Base-by-base conservation (phyloP, 768 basidiomycete genomes). In the Podaxis sp. region DNA sequence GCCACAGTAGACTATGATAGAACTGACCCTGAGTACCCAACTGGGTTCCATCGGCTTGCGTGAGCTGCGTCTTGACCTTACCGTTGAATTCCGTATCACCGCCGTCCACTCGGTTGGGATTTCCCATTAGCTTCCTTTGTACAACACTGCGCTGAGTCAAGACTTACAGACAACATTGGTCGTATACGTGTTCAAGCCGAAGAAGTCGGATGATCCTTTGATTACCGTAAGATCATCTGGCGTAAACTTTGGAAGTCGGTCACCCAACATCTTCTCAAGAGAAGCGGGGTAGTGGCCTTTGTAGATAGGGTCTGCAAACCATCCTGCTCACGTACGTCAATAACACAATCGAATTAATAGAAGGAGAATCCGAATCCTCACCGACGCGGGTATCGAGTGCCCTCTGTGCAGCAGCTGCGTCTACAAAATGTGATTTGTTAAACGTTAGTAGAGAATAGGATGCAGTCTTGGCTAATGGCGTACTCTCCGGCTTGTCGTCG, bases 101-200 rank as follows among this genome's bases (percentile, higher is more conserved):
- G 7, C 86, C 86, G 39, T 81, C 81, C 72, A 80, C 85, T 87
- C 13, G 3, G 13, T 51, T 13, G 49, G 11, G 40, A 63, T 15
- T 54, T 9, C 39, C 46, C 5, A 28, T 61, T 19, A 66, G 44
- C 17, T 8, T n/a, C 44, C 6, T 4, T 46, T 46, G 8, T n/a
- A 8, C 17, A 17, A 46, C 12, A 46, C n/a, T 8, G 33, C 8
- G 7, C 2, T n/a, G 44, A 46, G 8, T 4, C 44, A 19, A n/a
- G 28, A 73, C 83, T 72, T 64, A 87, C 86, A 76, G 70, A 81
- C 79, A 52, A 88, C 73, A 58, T 86, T 83, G 9, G 81, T 86
- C 6, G 86, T 85, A 68, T 89, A 88, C 0, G 85, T 85, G 70
- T 88, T 88, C 73, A 87, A 75, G 5, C 87, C 87, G 67, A 86